Base-by-base conservation (phyloP, 1,284 basidiomycete genomes). In the Spongispora temasekensis region DNA sequence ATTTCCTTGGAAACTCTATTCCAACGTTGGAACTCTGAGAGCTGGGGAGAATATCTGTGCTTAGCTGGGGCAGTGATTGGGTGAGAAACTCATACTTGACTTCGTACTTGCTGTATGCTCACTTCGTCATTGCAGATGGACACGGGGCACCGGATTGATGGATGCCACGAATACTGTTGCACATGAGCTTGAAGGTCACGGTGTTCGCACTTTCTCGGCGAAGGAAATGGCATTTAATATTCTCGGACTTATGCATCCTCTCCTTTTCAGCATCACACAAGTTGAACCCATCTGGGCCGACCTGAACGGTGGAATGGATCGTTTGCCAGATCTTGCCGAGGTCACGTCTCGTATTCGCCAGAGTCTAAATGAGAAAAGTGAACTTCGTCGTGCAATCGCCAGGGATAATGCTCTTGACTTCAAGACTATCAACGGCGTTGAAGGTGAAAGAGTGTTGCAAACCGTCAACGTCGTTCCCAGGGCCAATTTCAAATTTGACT, bases 221-320 rank as follows among this genome's bases (percentile, higher is more conserved):
- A 98, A 98, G 81, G 97, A 99, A 81, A 99, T 99, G 97, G 95
- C 96, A 4, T 99, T 99, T 88, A 99, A 98, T 80, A 94, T 99
- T 70, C 89, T 99, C 60, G 97, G 97, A 67, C 85, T 97, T 53
- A 97, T 99, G 95, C 97, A 98, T 76, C 97, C 97, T 48, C 88
- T 98, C n/a, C 86, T 99, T 56, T 98, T 98, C 84, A 98, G 97
- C 76, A 96, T 98, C 73, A 97, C 97, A n/a, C 97, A 99, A 77
- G 96, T 99, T 60, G 97, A 99, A 75, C 97, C 97, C 8, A 95
- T 99, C 72, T 98, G 96, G 95, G 96, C 95, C 55, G 95, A 98
- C 75, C 82, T 98, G 65, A 97, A 95, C 71, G 95, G 96, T 72
- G 95, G 95, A 55, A 97, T 98, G 95, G 95, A 97, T 79, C 93